Evolutionary conservation across 148 eudicot genomes (phyloP).

Genomic region (Fagopyrum esculentum): DNA sequence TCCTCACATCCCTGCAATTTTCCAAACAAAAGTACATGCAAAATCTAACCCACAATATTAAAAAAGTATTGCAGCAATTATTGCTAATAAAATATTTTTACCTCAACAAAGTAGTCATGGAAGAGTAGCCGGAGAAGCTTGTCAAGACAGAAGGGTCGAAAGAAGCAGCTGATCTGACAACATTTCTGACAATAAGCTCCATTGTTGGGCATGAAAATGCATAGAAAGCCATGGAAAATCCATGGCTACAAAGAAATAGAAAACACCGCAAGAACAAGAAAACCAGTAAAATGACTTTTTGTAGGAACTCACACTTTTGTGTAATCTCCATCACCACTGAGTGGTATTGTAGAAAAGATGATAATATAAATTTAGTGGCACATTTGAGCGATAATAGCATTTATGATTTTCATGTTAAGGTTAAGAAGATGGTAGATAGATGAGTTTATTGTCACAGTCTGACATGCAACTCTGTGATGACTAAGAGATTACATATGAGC

Average conservation of each 20-base stretch:
- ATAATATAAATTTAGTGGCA: background rate
- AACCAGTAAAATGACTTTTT: background rate
- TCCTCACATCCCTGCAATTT: conserved; percentile 72
- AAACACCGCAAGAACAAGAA: background rate
- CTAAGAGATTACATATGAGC: background rate
- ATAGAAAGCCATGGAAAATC: conserved; percentile 41
- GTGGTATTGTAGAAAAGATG: no score
- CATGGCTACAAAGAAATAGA: background rate
- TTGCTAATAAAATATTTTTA: conserved; percentile 12
- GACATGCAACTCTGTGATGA: background rate
- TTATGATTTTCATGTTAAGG: background rate
- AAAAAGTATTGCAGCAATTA: no score
- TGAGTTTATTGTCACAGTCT: background rate
- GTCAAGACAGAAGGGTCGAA: conserved; percentile 46
- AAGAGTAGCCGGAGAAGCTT: conserved; percentile 59
- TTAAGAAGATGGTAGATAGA: background rate
- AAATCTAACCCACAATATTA: no score
- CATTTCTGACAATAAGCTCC: conserved; percentile 45
- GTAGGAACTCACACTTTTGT: background rate
- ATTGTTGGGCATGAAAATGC: conserved; percentile 47
- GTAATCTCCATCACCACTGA: no score
- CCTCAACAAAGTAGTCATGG: conserved; percentile 75
- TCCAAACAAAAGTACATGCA: no score
- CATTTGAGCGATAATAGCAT: background rate
- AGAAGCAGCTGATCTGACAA: conserved; percentile 52